phyloP scores from a whole-genome alignment of 768 basidiomycete species.

The Tephrocybe sp. region DNA sequence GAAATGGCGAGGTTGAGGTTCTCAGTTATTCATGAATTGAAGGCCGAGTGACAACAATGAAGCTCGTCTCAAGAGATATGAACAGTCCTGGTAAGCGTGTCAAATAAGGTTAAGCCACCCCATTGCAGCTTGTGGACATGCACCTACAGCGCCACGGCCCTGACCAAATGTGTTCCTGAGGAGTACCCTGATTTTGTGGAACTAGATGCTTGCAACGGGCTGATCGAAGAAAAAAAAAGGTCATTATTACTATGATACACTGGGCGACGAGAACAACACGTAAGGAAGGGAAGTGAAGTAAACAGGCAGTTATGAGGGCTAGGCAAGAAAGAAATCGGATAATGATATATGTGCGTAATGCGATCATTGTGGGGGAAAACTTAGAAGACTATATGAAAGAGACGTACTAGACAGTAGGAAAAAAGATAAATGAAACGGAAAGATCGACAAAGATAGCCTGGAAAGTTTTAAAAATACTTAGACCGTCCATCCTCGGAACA shows the following conservation, averaged over 20 bases:
- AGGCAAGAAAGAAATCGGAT: conserved; percentile 4
- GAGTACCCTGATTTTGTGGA: too few species aligned
- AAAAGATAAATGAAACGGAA: conserved; percentile 5
- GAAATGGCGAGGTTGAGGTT: neutral
- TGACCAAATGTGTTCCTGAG: too few species aligned
- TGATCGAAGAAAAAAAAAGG: neutral
- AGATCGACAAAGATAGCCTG: conserved; percentile 11
- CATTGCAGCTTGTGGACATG: too few species aligned
- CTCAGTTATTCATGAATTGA: neutral
- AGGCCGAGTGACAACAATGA: too few species aligned
- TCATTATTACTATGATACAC: conserved; percentile 10
- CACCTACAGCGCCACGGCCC: too few species aligned
- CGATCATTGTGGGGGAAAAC: neutral
- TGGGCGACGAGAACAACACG: neutral
- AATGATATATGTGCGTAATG: conserved; percentile 8
- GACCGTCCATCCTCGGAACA: conserved; percentile 20
- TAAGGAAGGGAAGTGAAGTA: conserved; percentile 3
- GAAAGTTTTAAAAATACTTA: conserved; percentile 1
- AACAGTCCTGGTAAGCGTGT: too few species aligned
- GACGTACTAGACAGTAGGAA: neutral
- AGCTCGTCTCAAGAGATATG: too few species aligned
- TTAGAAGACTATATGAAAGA: neutral
- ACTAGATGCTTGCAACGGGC: neutral
- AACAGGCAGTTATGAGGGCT: neutral
- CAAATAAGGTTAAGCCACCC: too few species aligned